These are phyloP conservation scores for Melanomma pulvis-pyrius DNA, from an alignment of 495 filamentous ascomycete genomes.

Conservation along the genomic window DNA sequence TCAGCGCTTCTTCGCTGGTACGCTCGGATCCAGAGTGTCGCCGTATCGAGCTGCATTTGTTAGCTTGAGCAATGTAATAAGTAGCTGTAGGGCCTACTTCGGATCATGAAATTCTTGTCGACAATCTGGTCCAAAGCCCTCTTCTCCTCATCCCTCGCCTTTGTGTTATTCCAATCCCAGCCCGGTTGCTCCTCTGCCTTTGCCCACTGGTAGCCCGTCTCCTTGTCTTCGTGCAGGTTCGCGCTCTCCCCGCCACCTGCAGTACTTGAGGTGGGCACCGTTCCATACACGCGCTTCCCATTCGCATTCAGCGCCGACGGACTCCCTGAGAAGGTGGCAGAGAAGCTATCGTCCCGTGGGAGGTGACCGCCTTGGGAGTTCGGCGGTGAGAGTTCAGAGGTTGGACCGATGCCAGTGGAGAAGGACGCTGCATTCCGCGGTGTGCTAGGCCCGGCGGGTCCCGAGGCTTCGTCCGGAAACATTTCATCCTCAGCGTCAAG, in stretches of 20 bases:
- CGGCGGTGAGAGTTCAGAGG: slow-evolving; percentile 58
- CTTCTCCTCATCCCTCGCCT: slow-evolving; percentile 43
- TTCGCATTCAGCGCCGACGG: slow-evolving; percentile 41
- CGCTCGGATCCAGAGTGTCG: slow-evolving; percentile 30
- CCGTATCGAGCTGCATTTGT: slow-evolving; percentile 30
- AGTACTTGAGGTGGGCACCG: slow-evolving; percentile 1
- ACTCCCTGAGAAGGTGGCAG: slow-evolving; percentile 5
- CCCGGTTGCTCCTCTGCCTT: slow-evolving; percentile 51
- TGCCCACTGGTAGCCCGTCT: slow-evolving; percentile 45
- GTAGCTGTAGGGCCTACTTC: slow-evolving; percentile 35
- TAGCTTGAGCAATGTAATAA: not conserved
- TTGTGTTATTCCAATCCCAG: slow-evolving; percentile 58
- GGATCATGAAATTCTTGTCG: slow-evolving; percentile 41
- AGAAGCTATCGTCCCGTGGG: slow-evolving; percentile 18
- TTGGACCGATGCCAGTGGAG: slow-evolving; percentile 3
- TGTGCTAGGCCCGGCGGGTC: slow-evolving; percentile 15
- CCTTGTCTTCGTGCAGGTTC: slow-evolving; percentile 25
- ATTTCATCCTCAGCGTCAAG: slow-evolving; percentile 42
- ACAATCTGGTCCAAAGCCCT: slow-evolving; percentile 44
- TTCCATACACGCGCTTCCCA: slow-evolving; percentile 38
- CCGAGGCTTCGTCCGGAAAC: slow-evolving; percentile 38
- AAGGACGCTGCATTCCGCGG: slow-evolving; percentile 19
- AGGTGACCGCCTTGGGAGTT: slow-evolving; percentile 51
- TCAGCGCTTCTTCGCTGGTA: slow-evolving; percentile 20
- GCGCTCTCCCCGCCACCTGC: not conserved